These are phyloP conservation scores for Clarireedia sp. DNA, from an alignment of 2,329 filamentous ascomycete species.

Conservation along the genomic window DNA sequence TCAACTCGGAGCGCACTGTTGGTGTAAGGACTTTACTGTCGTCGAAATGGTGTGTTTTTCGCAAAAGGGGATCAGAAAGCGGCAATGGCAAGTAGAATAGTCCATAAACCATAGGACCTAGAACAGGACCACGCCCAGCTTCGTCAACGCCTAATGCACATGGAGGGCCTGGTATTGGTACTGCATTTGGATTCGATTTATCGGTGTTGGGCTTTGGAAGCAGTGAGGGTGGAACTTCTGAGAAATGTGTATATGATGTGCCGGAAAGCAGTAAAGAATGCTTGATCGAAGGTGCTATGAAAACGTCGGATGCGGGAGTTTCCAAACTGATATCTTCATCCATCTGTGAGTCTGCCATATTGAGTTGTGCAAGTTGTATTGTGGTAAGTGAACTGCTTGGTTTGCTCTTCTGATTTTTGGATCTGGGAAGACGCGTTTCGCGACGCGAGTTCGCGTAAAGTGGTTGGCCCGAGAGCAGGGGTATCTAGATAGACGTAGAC, in stretches of 20 bases:
- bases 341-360: conserved; percentile 32
- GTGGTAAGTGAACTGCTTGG: background rate
- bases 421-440: conserved; percentile 4
- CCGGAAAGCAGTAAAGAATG: conserved; percentile 49
- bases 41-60: conserved; percentile 76
- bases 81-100: conserved; percentile 69
- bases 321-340: conserved; percentile 30
- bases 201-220: conserved; percentile 30
- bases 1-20: conserved; percentile 64
- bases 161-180: conserved; percentile 38
- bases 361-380: background rate
- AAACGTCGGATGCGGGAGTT: conserved; percentile 33
- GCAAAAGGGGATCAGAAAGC: conserved; percentile 64
- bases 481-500: too few species aligned
- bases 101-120: conserved; percentile 70
- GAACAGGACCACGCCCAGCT: conserved; percentile 86
- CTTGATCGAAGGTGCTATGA: conserved; percentile 65
- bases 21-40: conserved; percentile 90
- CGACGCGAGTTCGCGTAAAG: conserved; percentile 6
- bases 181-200: conserved; percentile 11
- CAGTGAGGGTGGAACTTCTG: conserved; percentile 56
- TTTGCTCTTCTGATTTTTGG: background rate
- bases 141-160: conserved; percentile 88
- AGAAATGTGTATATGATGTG: conserved; percentile 65
- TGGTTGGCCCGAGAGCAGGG: conserved; percentile 1